Evolutionary conservation across 805 yeast species (phyloP), one percentile per base, ranked within the genome.

Genomic region (Teunomyces barrocoloradensis): DNA sequence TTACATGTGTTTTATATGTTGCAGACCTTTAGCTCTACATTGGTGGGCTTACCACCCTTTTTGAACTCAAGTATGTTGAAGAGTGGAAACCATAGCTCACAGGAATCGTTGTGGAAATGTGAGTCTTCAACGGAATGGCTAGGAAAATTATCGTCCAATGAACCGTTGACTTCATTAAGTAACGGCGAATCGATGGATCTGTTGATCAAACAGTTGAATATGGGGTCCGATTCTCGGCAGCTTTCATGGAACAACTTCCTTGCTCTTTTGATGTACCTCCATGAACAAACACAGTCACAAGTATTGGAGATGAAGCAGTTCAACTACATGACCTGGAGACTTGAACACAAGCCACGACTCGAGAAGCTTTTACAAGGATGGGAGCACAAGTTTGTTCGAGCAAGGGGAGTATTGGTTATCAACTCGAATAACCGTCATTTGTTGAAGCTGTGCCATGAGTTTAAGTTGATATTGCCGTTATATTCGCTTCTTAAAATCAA

Each of bases 391-490:
- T 87, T 78, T 58, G 65, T 82, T 35, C 72, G 74, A 52, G 84
- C 80, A 55, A 87, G 85, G 7, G 94, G 94, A 4, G 69, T 78
- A 2, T 63, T 84, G 21, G 73, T 75, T 17, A 75, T 84, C 25
- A 77, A 77, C 52, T 78, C 78, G 25, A 70, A 74, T 37, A 80
- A 78, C 50, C 56, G 72, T 32, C 72, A 74, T 36, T 66, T 78
- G 9, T 76, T 84, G 46, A 74, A 73, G 50, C 71, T 75, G 45
- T 74, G 77, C 50, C 79, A 85, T 33, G 80, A 80, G 18, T 66
- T 84, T 53, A 83, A 85, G 60, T 64, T 87, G 53, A 79, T 85
- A 18, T 64, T 87, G 47, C 92, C 94, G 3, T 63, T 87, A 53
- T 73, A 81, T 43, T 75, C 80, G 18, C 79, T 85, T 59, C 85